Evolutionary conservation across 352 stramenopile species (phyloP).

Genomic region (Pythium periplocum): DNA sequence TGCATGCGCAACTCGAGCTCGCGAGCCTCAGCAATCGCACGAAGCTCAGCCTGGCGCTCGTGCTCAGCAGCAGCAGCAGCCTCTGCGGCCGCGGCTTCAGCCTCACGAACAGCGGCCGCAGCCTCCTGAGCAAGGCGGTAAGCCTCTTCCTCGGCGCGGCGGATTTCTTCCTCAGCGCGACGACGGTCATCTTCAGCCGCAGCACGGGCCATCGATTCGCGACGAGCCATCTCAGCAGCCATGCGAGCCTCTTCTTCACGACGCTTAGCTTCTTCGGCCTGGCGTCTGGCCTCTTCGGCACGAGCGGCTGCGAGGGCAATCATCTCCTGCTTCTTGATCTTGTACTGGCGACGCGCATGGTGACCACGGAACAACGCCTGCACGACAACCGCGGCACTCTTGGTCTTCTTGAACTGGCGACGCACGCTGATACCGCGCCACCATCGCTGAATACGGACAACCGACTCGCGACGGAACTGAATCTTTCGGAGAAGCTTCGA

Average conservation of each 20-base stretch:
- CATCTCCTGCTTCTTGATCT: slow-evolving; percentile 84
- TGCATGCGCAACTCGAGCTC: slow-evolving; percentile 56
- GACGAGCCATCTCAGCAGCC: slow-evolving; percentile 47
- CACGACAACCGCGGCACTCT: slow-evolving; percentile 59
- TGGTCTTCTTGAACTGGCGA: slow-evolving; percentile 81
- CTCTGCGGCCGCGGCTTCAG: slow-evolving; percentile 63
- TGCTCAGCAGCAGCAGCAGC: slow-evolving; percentile 70
- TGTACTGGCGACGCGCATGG: slow-evolving; percentile 64
- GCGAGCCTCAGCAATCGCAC: slow-evolving; percentile 68
- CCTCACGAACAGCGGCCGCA: slow-evolving; percentile 51
- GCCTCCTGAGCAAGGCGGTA: slow-evolving; percentile 51
- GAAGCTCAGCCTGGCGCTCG: slow-evolving; percentile 75
- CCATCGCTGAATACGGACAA: slow-evolving; percentile 78
- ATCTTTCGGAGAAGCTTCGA: slow-evolving; percentile 48
- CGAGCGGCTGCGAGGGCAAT: slow-evolving; percentile 68
- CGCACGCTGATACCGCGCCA: slow-evolving; percentile 71
- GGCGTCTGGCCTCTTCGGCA: slow-evolving; percentile 61
- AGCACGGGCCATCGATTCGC: slow-evolving; percentile 50
- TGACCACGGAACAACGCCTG: slow-evolving; percentile 80
- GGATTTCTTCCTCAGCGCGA: slow-evolving; percentile 68
- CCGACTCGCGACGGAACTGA: slow-evolving; percentile 52
- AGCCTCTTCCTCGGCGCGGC: slow-evolving; percentile 53
- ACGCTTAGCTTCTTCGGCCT: slow-evolving; percentile 81
- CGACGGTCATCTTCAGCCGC: slow-evolving; percentile 52
- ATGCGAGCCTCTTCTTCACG: slow-evolving; percentile 64